phyloP scores from a whole-genome alignment of 164 flowering plant species.

The Echeveria elegans region DNA sequence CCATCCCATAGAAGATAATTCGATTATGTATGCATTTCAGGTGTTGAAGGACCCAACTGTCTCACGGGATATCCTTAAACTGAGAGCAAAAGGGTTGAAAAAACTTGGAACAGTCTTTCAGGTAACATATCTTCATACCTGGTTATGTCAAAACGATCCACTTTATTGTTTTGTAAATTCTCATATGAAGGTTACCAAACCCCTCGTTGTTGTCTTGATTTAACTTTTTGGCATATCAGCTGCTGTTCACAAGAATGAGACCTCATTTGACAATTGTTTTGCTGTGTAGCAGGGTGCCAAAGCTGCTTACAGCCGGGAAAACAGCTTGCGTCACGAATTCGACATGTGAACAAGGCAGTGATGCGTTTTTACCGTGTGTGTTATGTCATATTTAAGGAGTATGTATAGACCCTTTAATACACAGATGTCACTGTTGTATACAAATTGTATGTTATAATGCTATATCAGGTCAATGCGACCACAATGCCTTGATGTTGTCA shows the following conservation, averaged over 20 bases:
- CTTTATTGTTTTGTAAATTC: background rate
- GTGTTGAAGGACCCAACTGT: slow-evolving; percentile 66
- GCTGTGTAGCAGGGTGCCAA: slow-evolving; percentile 59
- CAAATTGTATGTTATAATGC: no score
- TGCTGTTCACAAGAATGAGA: no score
- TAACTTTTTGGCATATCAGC: no score
- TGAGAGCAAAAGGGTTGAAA: slow-evolving; percentile 62
- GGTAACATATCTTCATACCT: slow-evolving; percentile 22
- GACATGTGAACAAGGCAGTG: slow-evolving; percentile 3
- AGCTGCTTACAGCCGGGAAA: slow-evolving; percentile 51
- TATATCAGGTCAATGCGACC: no score
- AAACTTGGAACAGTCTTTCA: slow-evolving; percentile 86
- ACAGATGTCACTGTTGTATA: no score
- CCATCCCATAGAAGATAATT: background rate
- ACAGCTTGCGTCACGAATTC: slow-evolving; percentile 50
- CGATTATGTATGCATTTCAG: slow-evolving; percentile 28
- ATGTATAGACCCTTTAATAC: no score
- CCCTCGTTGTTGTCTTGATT: background rate
- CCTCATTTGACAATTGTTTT: background rate
- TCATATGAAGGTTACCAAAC: background rate
- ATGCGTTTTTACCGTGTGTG: no score
- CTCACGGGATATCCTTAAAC: slow-evolving; percentile 51
- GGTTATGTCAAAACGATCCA: background rate
- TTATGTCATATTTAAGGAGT: no score
- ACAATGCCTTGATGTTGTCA: background rate